phyloP scores from a whole-genome alignment of 495 filamentous ascomycete genomes.

The Annulohypoxylon maeteangense region DNA sequence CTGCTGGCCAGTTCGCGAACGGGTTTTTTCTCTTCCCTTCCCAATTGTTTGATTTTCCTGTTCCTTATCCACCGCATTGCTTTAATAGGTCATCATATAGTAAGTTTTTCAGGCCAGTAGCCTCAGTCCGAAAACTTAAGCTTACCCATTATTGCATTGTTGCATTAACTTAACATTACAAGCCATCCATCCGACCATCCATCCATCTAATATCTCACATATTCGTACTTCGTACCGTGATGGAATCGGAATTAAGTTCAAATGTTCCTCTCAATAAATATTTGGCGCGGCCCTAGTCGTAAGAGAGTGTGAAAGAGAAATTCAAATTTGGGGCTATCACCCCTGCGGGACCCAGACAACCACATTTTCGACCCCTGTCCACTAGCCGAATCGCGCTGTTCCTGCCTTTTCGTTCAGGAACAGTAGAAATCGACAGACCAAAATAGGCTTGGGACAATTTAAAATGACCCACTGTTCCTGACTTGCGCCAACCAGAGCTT shows the following conservation, averaged over 20 bases:
- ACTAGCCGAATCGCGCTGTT: constrained; percentile 38
- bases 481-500: constrained; percentile 31
- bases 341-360: constrained; percentile 41
- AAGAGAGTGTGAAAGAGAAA: constrained; percentile 9
- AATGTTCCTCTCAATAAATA: constrained; percentile 1
- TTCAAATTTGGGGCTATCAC: constrained; percentile 27
- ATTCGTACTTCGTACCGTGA: background rate
- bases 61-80: constrained; percentile 1
- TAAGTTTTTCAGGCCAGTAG: background rate
- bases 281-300: constrained; percentile 19
- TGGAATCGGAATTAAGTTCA: constrained; percentile 1
- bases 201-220: background rate
- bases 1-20: constrained; percentile 17
- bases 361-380: constrained; percentile 34
- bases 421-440: constrained; percentile 31
- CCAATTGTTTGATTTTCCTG: background rate
- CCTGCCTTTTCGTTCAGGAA: constrained; percentile 41
- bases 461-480: constrained; percentile 35
- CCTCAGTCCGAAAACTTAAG: background rate
- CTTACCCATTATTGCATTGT: background rate
- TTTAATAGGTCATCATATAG: background rate
- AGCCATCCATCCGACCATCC: background rate
- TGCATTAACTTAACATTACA: background rate
- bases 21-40: constrained; percentile 1
- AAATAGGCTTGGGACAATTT: constrained; percentile 43